Conservation (phyloP, 2,329 filamentous ascomycete genomes). For the Seiridium cupressi region DNA sequence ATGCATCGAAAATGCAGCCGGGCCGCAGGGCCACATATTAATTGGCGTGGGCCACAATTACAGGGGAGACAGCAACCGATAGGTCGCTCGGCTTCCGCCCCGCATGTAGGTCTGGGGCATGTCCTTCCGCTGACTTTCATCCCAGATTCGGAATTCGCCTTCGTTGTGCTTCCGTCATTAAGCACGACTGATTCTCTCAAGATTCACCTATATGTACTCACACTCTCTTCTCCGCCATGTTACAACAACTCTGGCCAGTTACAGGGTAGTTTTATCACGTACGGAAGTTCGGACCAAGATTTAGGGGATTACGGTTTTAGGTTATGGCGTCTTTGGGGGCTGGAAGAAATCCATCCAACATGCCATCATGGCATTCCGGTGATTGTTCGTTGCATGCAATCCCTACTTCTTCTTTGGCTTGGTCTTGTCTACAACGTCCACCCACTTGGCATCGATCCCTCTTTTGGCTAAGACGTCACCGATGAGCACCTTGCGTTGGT, state of each 20-base stretch:
- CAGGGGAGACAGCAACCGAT: slow-evolving; percentile 1
- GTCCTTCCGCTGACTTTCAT: neutral
- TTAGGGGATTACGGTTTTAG: too few relatives aligned
- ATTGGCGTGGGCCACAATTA: neutral
- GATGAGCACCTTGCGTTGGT: slow-evolving; percentile 57
- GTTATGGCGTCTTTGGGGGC: too few relatives aligned
- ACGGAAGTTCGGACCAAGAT: too few relatives aligned
- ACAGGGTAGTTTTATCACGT: too few relatives aligned
- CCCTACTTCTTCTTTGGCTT: slow-evolving; percentile 49
- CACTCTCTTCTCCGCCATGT: too few relatives aligned
- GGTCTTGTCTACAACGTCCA: slow-evolving; percentile 66
- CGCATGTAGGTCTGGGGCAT: slow-evolving; percentile 4
- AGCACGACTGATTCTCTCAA: slow-evolving; percentile 22
- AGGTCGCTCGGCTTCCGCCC: slow-evolving; percentile 7
- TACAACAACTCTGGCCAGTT: too few relatives aligned
- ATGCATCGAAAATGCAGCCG: slow-evolving; percentile 4
- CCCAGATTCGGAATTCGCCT: neutral
- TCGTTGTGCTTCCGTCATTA: slow-evolving; percentile 58
- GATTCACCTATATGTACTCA: neutral
- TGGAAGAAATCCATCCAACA: too few relatives aligned
- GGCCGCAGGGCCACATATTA: neutral
- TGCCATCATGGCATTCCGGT: too few relatives aligned
- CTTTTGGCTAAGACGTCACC: slow-evolving; percentile 57
- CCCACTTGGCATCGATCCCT: slow-evolving; percentile 57
- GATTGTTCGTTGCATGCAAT: neutral